Evolutionary conservation across 1,139 yeast genomes (phyloP), one percentile per base, ranked within the genome.

Genomic region (Hyphopichia pseudoburtonii): DNA sequence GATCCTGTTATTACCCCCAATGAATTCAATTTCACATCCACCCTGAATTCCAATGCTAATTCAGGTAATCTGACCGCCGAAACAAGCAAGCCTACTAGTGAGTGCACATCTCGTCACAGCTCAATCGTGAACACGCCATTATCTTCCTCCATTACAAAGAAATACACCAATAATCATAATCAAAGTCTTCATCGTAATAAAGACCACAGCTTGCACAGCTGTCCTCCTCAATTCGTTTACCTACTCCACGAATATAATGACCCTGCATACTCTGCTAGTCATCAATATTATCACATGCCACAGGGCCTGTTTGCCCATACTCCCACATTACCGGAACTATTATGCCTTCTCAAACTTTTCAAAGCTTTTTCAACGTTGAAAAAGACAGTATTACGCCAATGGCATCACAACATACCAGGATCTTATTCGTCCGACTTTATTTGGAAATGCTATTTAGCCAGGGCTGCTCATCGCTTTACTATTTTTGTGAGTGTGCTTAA

Each of bases 281-380:
- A 22, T 18, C 29, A 23, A 17, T 34, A 34, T 25, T 28, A 34
- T 23, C 5, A 22, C 11, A 22, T 8, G 9, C 18, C 10, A 8
- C 19, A 23, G 9, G 27, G 16, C 10, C 16, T 18, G 17, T 19
- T 12, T 27, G 23, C 10, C 12, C 36, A 28, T 19, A 11, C 22
- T 11, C 48, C 51, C n/a, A 32, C 37, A 6, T 28, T 45, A 41
- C 27, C 60, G 52, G 46, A 63, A 50, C 35, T 60, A 33, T 42
- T 57, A 6, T 54, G 60, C 5, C 71, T 66, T 45, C 51, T 67
- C 37, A 64, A 58, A 48, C 50, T 67, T 21, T 43, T 67, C 18
- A 52, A 50, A 31, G 57, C 64, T 1, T 62, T 67, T 40, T 44
- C 42, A 18, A 51, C 43, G 5, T 50, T 41, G 57, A 60, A 33